These are phyloP conservation scores for Sporothrix humicola DNA, from an alignment of 2,329 filamentous ascomycete genomes.

Conservation along the genomic window DNA sequence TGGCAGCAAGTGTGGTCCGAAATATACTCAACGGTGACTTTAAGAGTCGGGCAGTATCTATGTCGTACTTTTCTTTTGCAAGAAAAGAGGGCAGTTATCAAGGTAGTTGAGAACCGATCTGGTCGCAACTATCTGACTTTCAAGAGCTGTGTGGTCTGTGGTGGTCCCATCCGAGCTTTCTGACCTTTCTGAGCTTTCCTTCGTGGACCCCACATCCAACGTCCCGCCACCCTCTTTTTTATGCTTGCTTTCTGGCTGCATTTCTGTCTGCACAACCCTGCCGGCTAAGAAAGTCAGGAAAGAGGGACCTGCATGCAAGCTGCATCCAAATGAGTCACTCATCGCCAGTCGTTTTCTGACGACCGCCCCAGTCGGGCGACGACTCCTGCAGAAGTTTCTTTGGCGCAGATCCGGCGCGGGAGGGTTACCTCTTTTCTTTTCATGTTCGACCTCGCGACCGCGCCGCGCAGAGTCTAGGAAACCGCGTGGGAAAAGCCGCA, in stretches of 20 bases:
- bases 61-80: neutral
- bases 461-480: constrained; percentile 25
- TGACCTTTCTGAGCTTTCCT: neutral
- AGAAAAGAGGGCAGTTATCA: neutral
- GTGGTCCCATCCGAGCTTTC: constrained; percentile 12
- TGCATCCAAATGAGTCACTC: constrained; percentile 44
- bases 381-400: constrained; percentile 35
- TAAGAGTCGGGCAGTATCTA: neutral
- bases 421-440: constrained; percentile 10
- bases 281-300: constrained; percentile 4
- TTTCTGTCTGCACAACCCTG: constrained; percentile 30
- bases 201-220: constrained; percentile 33
- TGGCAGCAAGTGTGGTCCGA: neutral
- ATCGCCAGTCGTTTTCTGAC: constrained; percentile 42
- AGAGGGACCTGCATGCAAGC: constrained; percentile 33
- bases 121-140: neutral
- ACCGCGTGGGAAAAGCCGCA: constrained; percentile 27
- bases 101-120: neutral
- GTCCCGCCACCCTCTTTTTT: constrained; percentile 25
- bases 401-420: constrained; percentile 29
- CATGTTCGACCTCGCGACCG: constrained; percentile 27
- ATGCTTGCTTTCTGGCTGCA: constrained; percentile 35
- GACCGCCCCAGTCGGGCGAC: constrained; percentile 40
- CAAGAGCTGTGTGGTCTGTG: neutral
- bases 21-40: neutral